Base-by-base conservation (phyloP, 805 yeast species). In the Zygosaccharomyces bisporus region DNA sequence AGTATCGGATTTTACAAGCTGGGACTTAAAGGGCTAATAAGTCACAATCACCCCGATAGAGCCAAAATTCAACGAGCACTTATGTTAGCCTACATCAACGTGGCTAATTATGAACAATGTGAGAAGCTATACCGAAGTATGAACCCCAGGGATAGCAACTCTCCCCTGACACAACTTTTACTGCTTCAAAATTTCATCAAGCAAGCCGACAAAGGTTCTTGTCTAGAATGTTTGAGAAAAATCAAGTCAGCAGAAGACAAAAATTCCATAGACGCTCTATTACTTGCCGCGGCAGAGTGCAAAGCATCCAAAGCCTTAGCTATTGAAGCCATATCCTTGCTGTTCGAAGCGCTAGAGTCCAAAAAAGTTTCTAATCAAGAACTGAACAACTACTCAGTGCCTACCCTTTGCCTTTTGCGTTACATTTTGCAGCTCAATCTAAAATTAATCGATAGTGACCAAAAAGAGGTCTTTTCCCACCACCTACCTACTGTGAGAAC, bases 61-160 rank as follows among this genome's bases (percentile, higher is more conserved):
- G 70, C 64, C 2, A 70, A 70, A 47, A 49, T 72, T 3, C 63
- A 68, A 43, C 57, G 75, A 36, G 69, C 70, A 2, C 51, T 70
- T 18, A 59, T 63, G 32, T 52, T 57, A 16, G 56, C 63, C 12
- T 58, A 58, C 30, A 50, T 68, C 4, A 52, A 58, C 6, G 29
- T 54, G 0, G 54, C 52, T 3, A 37, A 63, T 1, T 47, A 31
- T 41, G 52, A 51, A 1, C 43, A 53, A 4, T 65, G 63, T 1
- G 39, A 56, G 4, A 23, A 43, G 4, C 37, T 60, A 0, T 63
- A 52, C 30, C 42, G 61, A 0, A 8, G 31, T 0, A 63, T 70
- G 68, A 36, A 42, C 14, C 44, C 54, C 0, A 35, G 21, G 0
- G 64, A 63, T 4, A 49, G 54, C 31, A 32, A 35, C 0, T 45